phyloP scores from a whole-genome alignment of 2,329 filamentous ascomycete genomes.

The Colletotrichum abscissum region DNA sequence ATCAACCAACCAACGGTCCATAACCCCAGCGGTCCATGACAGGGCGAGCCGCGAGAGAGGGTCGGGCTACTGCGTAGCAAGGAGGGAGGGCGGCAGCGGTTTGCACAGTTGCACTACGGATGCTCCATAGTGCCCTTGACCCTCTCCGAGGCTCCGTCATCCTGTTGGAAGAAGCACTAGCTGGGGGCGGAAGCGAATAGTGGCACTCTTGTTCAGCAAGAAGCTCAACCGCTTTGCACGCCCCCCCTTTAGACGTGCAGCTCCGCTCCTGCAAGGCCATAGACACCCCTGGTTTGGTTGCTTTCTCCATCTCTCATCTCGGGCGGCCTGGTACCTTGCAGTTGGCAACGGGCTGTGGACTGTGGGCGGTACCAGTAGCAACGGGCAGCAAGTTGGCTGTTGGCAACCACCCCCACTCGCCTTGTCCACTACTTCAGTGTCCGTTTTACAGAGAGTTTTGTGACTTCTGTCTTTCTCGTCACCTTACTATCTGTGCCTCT shows the following conservation, averaged over 20 bases:
- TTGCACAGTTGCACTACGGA: background rate
- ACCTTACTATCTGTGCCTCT: background rate
- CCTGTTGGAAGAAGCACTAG: background rate
- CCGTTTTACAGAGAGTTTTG: too few species aligned
- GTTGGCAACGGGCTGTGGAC: background rate
- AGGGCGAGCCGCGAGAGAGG: constrained; percentile 1
- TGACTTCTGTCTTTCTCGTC: background rate
- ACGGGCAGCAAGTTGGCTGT: background rate
- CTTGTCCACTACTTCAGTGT: background rate
- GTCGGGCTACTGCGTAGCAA: background rate
- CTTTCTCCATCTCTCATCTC: constrained; percentile 33
- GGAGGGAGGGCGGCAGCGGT: constrained; percentile 11
- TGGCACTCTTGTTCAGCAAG: constrained; percentile 4
- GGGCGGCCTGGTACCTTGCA: constrained; percentile 13
- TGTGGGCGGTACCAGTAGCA: background rate
- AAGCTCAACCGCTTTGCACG: constrained; percentile 20
- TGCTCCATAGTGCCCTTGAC: background rate
- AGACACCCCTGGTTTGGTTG: background rate
- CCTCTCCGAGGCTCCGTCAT: constrained; percentile 11
- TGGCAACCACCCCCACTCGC: background rate
- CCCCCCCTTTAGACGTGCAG: constrained; percentile 29
- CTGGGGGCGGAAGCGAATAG: constrained; percentile 6
- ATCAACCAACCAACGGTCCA: constrained; percentile 34
- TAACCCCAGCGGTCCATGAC: constrained; percentile 17
- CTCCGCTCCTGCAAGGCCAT: constrained; percentile 31